These are phyloP conservation scores for Tricholoma bakamatsutake DNA, from an alignment of 768 basidiomycete species.

Conservation along the genomic window DNA sequence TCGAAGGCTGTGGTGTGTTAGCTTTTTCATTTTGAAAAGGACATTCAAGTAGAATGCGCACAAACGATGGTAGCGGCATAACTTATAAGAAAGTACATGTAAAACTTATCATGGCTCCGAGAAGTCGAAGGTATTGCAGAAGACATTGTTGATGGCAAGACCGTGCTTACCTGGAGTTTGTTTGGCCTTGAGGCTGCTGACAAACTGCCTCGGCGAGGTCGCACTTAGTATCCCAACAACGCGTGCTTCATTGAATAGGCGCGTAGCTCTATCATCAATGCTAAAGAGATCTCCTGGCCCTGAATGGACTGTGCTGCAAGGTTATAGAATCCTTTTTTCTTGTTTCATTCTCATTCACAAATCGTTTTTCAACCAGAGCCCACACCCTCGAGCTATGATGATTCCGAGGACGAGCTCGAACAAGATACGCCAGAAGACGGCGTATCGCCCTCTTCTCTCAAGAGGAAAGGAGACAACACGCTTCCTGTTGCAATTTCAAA, in stretches of 20 bases:
- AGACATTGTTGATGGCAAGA: no score
- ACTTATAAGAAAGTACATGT: constrained; percentile 14
- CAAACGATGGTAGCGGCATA: constrained; percentile 14
- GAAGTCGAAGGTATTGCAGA: not conserved
- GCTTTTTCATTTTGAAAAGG: not conserved
- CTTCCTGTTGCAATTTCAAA: constrained; percentile 4
- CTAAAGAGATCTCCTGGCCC: constrained; percentile 7
- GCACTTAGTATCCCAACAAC: not conserved
- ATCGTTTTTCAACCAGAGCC: constrained; percentile 4
- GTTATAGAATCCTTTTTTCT: not conserved
- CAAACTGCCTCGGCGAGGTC: not conserved
- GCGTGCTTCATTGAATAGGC: not conserved
- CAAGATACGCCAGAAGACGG: constrained; percentile 5
- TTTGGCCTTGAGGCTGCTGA: not conserved
- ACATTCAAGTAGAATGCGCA: not conserved
- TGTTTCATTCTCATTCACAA: not conserved
- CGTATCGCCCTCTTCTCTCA: not conserved
- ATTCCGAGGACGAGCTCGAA: not conserved
- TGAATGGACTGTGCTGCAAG: constrained; percentile 6
- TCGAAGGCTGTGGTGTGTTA: constrained; percentile 12
- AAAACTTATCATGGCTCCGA: constrained; percentile 8
- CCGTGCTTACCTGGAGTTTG: no score
- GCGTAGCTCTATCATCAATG: not conserved
- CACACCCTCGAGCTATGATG: constrained; percentile 7
- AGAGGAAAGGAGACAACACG: constrained; percentile 6